Base-by-base conservation (phyloP, 352 stramenopile species). In the Halophytophthora batemanensis region DNA sequence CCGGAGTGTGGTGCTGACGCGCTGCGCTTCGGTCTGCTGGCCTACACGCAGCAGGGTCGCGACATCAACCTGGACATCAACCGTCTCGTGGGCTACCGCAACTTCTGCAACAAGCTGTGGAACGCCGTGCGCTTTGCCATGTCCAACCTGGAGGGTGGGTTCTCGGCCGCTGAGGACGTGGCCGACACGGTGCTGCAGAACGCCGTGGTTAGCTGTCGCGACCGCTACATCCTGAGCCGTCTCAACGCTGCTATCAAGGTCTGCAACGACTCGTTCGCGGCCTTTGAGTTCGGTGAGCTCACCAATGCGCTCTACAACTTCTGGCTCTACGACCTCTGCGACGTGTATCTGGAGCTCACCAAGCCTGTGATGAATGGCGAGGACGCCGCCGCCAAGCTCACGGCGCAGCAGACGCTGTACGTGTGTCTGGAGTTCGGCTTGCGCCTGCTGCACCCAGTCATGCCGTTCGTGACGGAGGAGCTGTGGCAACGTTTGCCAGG, bases 81-180 rank as follows among this genome's bases (percentile, higher is more conserved):
- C 50, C 89, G 96, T 53, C 84, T 99, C 17, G 96, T 99, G 38
- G 95, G 93, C 23, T 99, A 99, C 74, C 89, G 98, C 50, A 97
- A 99, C 71, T 99, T 99, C 69, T 99, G 98, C 63, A 99, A 99
- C 86, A 99, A 99, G 74, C 82, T 99, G 22, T 99, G 98, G 98
- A 99, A 99, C 69, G 97, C 96, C 6, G 98, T 96, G 45, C 91
- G 93, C 42, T 99, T 99, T 70, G 96, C 96, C 39, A 88, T 99
- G 58, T 93, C 93, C 31, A 98, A 98, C 76, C 75, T 99, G 13
- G 96, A 95, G 33, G 74, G 69, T 29, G 79, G 65, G 14, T 86
- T 88, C 35, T 65, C 53, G 7, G 75, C 67, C 45, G 69, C 80
- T 10, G 76, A 86, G 38, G 61, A 70, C 47, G 64, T 86, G 25